Percentiles rank a stretch among this genome's conserved stretches.
Evolutionary conservation across 306 rosid species (phyloP).

Genomic region (Quercus suber): DNA sequence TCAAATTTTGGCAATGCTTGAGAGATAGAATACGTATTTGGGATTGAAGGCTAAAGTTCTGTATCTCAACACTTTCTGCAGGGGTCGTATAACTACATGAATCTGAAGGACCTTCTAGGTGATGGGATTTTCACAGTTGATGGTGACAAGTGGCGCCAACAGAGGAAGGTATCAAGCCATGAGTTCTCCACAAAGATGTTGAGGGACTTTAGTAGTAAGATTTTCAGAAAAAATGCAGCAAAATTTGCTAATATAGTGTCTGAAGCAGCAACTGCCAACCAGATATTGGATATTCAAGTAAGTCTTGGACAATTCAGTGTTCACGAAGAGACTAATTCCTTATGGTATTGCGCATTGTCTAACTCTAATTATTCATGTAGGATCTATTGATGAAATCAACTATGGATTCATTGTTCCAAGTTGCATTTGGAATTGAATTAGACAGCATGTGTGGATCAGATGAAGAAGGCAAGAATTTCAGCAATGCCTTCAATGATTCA

Average conservation of each 20-base stretch:
- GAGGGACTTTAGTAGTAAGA: conserved; percentile 52
- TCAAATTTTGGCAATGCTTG: neutral
- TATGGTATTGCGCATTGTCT: neutral
- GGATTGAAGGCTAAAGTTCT: conserved; percentile 6
- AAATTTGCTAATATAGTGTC: conserved; percentile 56
- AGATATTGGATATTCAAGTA: conserved; percentile 62
- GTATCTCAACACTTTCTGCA: conserved; percentile 21
- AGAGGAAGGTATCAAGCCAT: conserved; percentile 69
- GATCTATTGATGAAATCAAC: conserved; percentile 62
- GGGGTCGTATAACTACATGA: conserved; percentile 58
- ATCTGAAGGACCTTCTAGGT: conserved; percentile 79
- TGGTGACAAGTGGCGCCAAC: conserved; percentile 82
- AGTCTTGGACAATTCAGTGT: conserved; percentile 13
- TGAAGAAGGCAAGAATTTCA: conserved; percentile 64
- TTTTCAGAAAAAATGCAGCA: conserved; percentile 66
- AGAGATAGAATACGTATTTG: neutral
- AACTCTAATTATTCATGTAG: conserved; percentile 25
- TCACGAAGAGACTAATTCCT: conserved; percentile 6
- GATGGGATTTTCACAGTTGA: conserved; percentile 84
- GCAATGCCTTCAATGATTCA: conserved; percentile 58
- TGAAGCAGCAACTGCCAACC: conserved; percentile 45
- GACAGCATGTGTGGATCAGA: conserved; percentile 79
- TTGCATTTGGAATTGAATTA: conserved; percentile 71
- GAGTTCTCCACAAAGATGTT: conserved; percentile 69
- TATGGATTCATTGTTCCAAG: conserved; percentile 72